Base-by-base conservation (phyloP, 345 rosid species). In the Pistacia integerrima region DNA sequence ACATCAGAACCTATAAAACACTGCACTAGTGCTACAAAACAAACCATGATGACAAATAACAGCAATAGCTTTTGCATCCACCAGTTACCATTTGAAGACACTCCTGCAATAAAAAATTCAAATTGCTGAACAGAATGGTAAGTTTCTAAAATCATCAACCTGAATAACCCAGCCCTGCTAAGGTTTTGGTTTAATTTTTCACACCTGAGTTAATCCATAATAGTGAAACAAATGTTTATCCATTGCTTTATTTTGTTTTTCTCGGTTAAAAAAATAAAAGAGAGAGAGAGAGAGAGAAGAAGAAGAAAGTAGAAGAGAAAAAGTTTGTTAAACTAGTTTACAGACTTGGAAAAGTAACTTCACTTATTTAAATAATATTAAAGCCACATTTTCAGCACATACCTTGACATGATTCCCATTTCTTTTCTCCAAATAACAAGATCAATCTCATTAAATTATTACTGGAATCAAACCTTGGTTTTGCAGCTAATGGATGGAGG, bases 1-100 rank as follows among this genome's bases (percentile, higher is more conserved):
- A 95, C 87, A 74, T 90, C 97, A 55, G 94, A 83, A 74, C 99
- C 99, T 38, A 82, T 70, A 76, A 90, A 90, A 83, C 91, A 90
- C 74, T 95, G 98, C 30, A 84, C 82, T 69, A 95, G 22, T 13
- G 94, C 88, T 38, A 89, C 85, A 78, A 78, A 81, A 76, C 86
- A 89, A 63, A 79, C 89, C 11, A 77, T 64, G 82, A 89, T 67
- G 77, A 88, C 74, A 77, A 82, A 95, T 57, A 82, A 62, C 68
- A 82, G 67, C 77, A 91, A 82, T 35, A 88, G 44, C 38, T 79
- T 87, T 72, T 71, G 80, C 85, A 86, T 87, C 97, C 92, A 88
- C 55, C 81, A 56, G 73, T 74, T 74, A 62, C 79, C 83, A 79
- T 83, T 81, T n/a, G 81, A 77, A 70, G 80, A 73, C 57, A 83